Base-by-base conservation (phyloP, 2,329 filamentous ascomycete genomes). In the Ophiostoma sp. region DNA sequence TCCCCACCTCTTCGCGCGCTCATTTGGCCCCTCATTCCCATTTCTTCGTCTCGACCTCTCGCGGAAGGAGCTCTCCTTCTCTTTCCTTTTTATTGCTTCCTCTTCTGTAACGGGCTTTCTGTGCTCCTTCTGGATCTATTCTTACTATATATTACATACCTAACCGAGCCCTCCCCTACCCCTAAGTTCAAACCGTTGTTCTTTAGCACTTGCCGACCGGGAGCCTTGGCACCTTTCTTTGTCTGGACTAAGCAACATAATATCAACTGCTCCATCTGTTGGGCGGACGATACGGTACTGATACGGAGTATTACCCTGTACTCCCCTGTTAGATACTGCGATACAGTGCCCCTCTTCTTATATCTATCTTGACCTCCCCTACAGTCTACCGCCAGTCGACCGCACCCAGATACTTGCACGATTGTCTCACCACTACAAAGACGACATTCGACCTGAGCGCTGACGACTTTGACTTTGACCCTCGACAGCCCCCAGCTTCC, bases 1-100 rank as follows among this genome's bases (percentile, higher is more conserved):
- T 39, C 33, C 60, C 60, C 60, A 64, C 60, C 60, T 64, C 60
- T 62, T 62, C 27, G 60, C 60, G 60, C 60, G 62, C 62, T 23
- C 15, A 35, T 6, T 36, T n/a, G 60, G 60, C 62, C 62, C 62
- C 62, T 65, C 62, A 41, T 65, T 65, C 35, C 62, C 62, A 41
- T 65, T 41, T 65, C 62, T 39, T 57, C 52, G 52, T 57, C 52
- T 23, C 52, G n/a, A 23, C 52, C 23, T 48, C 39, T 41, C 39
- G 39, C 39, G 39, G 39, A 11, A 41, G 10, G 39, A 41, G 57
- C 57, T 31, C 57, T 31, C 35, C 57, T 62, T 62, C 33, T 65
- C 62, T 11, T 39, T 35, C 62, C 35, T 39, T 23, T 41, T 39
- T 31, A 8, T 23, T 6, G 10, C 35, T 41, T 41, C 17, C 62